These are phyloP conservation scores for Fomitopsis betulina DNA, from an alignment of 1,284 basidiomycete species.

Conservation along the genomic window DNA sequence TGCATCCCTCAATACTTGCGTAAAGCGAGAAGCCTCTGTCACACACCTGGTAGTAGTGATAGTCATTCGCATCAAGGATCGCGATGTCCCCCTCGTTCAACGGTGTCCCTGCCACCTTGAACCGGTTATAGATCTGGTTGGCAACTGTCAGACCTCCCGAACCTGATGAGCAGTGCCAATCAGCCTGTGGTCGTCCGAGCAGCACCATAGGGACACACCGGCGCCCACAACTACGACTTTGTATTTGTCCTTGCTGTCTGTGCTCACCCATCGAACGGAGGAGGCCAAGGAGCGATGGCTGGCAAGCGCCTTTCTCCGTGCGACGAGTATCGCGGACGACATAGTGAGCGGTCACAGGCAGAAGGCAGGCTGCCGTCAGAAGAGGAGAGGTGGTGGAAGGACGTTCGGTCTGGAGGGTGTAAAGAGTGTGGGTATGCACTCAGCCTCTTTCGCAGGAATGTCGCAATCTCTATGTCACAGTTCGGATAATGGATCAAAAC, in stretches of 20 bases:
- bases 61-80: conserved; percentile 74
- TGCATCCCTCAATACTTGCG: not conserved
- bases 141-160: conserved; percentile 76
- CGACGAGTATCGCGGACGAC: conserved; percentile 5
- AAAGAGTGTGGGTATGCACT: not conserved
- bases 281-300: conserved; percentile 6
- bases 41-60: conserved; percentile 75
- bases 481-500: not conserved
- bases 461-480: conserved; percentile 6
- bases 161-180: conserved; percentile 37
- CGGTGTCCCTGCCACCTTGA: conserved; percentile 64
- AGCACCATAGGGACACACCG: conserved; percentile 37
- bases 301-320: conserved; percentile 3
- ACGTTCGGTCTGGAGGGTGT: not conserved
- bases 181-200: conserved; percentile 1
- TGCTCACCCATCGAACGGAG: conserved; percentile 31
- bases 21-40: not conserved
- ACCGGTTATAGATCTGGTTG: conserved; percentile 79
- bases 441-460: not conserved
- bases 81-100: conserved; percentile 76
- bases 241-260: conserved; percentile 42
- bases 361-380: not conserved
- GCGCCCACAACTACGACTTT: conserved; percentile 65
- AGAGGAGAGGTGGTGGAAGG: not conserved
- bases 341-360: not conserved